Evolutionary conservation across 2,329 filamentous ascomycete species (phyloP).

Genomic region (Fusarium guadeloupense): DNA sequence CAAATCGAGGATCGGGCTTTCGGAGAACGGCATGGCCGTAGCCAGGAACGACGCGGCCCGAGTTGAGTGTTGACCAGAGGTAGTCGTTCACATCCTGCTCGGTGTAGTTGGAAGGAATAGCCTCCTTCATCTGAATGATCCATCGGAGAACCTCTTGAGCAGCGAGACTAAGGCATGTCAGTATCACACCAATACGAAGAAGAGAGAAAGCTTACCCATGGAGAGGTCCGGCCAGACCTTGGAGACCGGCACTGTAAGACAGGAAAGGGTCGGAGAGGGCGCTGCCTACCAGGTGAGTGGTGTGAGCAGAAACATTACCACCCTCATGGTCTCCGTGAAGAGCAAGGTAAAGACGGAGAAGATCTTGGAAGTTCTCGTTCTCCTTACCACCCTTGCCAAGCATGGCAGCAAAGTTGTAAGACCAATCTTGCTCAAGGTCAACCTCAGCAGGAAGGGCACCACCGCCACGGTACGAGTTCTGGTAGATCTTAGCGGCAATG

Average conservation of each 20-base stretch:
- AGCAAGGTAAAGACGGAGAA: constrained; percentile 91
- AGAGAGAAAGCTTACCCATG: constrained; percentile 58
- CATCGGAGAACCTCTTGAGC: constrained; percentile 97
- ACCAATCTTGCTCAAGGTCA: constrained; percentile 91
- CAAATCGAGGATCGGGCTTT: constrained; percentile 96
- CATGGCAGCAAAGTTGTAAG: constrained; percentile 98
- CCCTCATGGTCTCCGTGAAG: constrained; percentile 98
- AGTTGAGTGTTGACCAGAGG: constrained; percentile 92
- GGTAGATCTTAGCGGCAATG: constrained; percentile 97
- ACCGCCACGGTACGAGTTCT: constrained; percentile 82
- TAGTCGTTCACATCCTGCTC: constrained; percentile 87
- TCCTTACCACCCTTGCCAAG: constrained; percentile 88
- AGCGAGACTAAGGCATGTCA: constrained; percentile 68
- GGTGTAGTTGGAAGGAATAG: constrained; percentile 80
- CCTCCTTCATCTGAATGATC: constrained; percentile 94
- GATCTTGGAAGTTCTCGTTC: constrained; percentile 94
- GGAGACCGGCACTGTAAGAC: constrained; percentile 93
- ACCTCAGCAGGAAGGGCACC: constrained; percentile 78
- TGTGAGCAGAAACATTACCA: constrained; percentile 94
- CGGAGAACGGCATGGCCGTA: constrained; percentile 96
- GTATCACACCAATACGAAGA: rapidly evolving
- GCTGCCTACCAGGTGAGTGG: constrained; percentile 93
- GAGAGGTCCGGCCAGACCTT: constrained; percentile 89
- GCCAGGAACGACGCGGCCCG: constrained; percentile 91
- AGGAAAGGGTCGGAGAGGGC: constrained; percentile 95